These are phyloP conservation scores for Fomitiporia mediterranea DNA, from an alignment of 1,284 basidiomycete species.

Conservation along the genomic window DNA sequence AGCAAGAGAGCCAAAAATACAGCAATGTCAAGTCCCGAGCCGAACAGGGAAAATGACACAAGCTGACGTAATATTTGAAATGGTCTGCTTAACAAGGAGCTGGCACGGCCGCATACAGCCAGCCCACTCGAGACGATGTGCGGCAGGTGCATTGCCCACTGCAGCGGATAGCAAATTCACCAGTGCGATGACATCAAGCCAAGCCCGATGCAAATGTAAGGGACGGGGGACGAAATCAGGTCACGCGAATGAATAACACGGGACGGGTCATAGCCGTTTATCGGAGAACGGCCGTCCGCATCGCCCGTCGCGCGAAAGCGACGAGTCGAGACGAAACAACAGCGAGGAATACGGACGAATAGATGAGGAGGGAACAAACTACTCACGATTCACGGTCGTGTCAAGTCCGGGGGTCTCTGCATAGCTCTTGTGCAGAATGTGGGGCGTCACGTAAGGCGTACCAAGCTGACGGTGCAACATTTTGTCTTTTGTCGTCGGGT, in stretches of 20 bases:
- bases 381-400: slow-evolving; percentile 53
- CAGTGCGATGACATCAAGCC: neutral
- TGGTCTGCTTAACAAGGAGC: neutral
- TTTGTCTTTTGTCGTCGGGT: slow-evolving; percentile 7
- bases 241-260: neutral
- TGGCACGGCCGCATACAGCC: slow-evolving; percentile 15
- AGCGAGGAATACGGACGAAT: neutral
- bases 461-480: slow-evolving; percentile 15
- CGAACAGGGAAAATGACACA: neutral
- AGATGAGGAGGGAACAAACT: slow-evolving; percentile 22
- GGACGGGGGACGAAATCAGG: neutral
- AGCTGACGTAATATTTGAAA: neutral
- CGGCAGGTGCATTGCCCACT: neutral
- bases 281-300: neutral
- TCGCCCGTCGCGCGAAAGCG: neutral
- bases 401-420: slow-evolving; percentile 68
- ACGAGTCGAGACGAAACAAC: neutral
- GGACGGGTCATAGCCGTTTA: neutral
- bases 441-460: slow-evolving; percentile 79
- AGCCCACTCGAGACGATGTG: neutral
- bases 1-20: neutral
- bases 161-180: too few relatives aligned
- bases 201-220: neutral
- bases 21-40: too few relatives aligned
- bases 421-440: slow-evolving; percentile 80